Conservation (phyloP, 129 eudicot species). For the Lactuca sativa region DNA sequence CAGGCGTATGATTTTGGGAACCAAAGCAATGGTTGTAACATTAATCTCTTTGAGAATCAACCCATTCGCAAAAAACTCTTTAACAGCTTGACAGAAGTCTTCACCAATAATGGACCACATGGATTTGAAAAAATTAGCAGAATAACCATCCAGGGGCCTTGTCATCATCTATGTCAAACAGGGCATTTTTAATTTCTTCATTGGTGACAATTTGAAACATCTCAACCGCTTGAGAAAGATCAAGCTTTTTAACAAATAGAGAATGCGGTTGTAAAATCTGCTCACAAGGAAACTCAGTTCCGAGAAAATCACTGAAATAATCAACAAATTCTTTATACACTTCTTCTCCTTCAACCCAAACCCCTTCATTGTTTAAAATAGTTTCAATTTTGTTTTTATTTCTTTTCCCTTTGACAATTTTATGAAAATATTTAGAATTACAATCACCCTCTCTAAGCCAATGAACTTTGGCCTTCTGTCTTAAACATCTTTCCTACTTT, state of each 20-base stretch:
- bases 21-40: background rate
- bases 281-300: too few species aligned
- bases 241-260: background rate
- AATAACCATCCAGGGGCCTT: background rate
- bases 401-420: too few species aligned
- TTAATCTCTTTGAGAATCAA: too few species aligned
- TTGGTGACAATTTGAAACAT: background rate
- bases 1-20: background rate
- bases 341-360: too few species aligned
- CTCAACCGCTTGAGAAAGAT: background rate
- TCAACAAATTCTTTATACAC: too few species aligned
- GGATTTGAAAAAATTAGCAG: background rate
- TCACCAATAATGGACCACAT: background rate
- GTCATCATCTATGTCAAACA: background rate
- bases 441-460: too few species aligned
- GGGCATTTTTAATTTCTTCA: background rate
- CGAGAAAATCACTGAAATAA: too few species aligned
- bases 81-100: background rate
- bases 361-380: too few species aligned
- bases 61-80: background rate
- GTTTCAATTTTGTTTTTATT: too few species aligned
- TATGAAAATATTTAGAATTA: too few species aligned
- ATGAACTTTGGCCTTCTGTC: too few species aligned
- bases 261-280: background rate
- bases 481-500: too few species aligned